Percentiles rank a stretch among this genome's conserved stretches.
Conservation (phyloP, 2,329 filamentous ascomycete species). For the Cercospora berteroae region DNA sequence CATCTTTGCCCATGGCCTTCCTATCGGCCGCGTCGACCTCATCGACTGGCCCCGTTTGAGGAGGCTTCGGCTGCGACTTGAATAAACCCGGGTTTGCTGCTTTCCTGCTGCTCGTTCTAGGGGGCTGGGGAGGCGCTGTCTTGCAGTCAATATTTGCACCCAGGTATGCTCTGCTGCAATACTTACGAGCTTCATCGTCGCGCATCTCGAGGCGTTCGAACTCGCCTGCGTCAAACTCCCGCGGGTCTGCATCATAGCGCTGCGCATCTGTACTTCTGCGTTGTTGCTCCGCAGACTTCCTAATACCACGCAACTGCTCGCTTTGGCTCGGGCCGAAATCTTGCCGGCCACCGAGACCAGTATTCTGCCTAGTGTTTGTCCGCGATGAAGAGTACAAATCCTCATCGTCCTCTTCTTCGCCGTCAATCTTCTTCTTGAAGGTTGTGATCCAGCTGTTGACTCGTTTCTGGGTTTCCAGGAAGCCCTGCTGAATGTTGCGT, state of each 20-base stretch:
- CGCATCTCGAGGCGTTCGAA: slow-evolving; percentile 67
- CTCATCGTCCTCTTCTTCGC: slow-evolving; percentile 71
- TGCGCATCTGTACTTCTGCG: slow-evolving; percentile 80
- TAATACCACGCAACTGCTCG: slow-evolving; percentile 42
- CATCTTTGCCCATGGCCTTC: slow-evolving; percentile 20
- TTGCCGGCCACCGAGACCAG: slow-evolving; percentile 37
- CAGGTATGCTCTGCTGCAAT: slow-evolving; percentile 6
- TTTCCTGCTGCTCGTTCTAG: slow-evolving; percentile 60
- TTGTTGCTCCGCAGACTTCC: slow-evolving; percentile 33
- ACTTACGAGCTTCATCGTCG: slow-evolving; percentile 56
- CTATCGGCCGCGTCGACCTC: slow-evolving; percentile 77
- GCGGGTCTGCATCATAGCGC: slow-evolving; percentile 90
- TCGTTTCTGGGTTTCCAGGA: slow-evolving; percentile 87
- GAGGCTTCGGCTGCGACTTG: slow-evolving; percentile 61
- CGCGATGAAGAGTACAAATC: slow-evolving; percentile 51
- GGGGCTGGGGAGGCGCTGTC: slow-evolving; percentile 50
- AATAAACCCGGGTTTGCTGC: slow-evolving; percentile 77
- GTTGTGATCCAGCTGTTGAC: slow-evolving; percentile 91
- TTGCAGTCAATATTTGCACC: slow-evolving; percentile 26
- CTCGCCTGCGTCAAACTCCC: slow-evolving; percentile 77
- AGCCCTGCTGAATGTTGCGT: slow-evolving; percentile 91
- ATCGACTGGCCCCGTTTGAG: slow-evolving; percentile 64
- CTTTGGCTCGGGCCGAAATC: slow-evolving; percentile 39
- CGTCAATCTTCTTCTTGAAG: slow-evolving; percentile 90
- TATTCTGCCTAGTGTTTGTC: slow-evolving; percentile 29